Conservation (phyloP, 129 eudicot species). For the Chrysanthemum makinoi region DNA sequence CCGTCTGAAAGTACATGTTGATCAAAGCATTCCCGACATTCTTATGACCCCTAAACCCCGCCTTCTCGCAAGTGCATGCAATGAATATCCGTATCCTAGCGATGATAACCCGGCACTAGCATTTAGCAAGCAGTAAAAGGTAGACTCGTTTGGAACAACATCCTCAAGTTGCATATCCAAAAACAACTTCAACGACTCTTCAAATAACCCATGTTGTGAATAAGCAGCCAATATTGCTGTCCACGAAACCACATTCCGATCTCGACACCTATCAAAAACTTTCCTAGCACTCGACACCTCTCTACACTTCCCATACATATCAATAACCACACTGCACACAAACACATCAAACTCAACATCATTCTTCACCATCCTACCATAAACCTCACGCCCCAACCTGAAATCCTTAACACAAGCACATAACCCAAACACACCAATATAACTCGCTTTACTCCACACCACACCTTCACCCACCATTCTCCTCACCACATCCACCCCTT, state of each 20-base stretch:
- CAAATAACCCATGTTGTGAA: slow-evolving; percentile 53
- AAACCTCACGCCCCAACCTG: slow-evolving; percentile 50
- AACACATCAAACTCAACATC: slow-evolving; percentile 41
- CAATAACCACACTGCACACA: slow-evolving; percentile 44
- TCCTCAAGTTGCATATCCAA: slow-evolving; percentile 37
- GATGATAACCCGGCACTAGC: slow-evolving; percentile 50
- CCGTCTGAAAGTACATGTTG: slow-evolving; percentile 54
- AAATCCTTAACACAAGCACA: slow-evolving; percentile 44
- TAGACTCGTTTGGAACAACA: slow-evolving; percentile 54
- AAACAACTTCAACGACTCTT: slow-evolving; percentile 52
- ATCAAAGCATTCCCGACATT: slow-evolving; percentile 52
- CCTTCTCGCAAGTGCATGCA: slow-evolving; percentile 52
- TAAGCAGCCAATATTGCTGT: slow-evolving; percentile 61
- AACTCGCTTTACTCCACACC: slow-evolving; percentile 49
- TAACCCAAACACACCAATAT: slow-evolving; percentile 41
- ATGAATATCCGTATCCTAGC: slow-evolving; percentile 47
- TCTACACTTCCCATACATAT: slow-evolving; percentile 72
- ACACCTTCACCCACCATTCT: slow-evolving; percentile 36
- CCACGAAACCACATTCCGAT: slow-evolving; percentile 59
- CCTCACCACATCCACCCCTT: slow-evolving; percentile 35
- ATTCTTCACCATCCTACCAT: slow-evolving; percentile 38
- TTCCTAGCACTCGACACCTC: slow-evolving; percentile 40
- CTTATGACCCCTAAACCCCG: slow-evolving; percentile 37
- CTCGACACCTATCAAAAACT: slow-evolving; percentile 35
- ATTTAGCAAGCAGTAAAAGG: slow-evolving; percentile 59